Evolutionary conservation across 495 filamentous ascomycete species (phyloP).

Genomic region (Penicillium lagena): DNA sequence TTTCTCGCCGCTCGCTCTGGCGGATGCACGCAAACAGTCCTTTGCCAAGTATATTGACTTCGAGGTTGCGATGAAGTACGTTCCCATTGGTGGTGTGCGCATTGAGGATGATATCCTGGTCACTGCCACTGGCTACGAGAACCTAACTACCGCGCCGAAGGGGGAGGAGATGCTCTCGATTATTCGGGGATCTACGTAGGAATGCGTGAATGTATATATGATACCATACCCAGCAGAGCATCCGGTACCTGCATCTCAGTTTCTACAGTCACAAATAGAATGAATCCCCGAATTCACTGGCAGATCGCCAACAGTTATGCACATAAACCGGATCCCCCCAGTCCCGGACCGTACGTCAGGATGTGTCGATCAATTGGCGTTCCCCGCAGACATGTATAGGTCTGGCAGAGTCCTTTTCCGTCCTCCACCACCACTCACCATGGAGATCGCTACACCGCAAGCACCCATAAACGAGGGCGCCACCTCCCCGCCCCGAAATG

Average conservation of each 20-base stretch:
- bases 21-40: slow-evolving; percentile 61
- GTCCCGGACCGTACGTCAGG: background rate
- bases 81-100: slow-evolving; percentile 76
- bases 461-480: background rate
- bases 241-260: too few relatives aligned
- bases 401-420: background rate
- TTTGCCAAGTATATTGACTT: slow-evolving; percentile 69
- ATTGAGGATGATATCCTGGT: slow-evolving; percentile 91
- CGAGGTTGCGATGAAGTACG: slow-evolving; percentile 62
- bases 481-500: background rate
- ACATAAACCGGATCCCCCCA: background rate
- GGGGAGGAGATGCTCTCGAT: slow-evolving; percentile 61
- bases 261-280: background rate
- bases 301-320: background rate
- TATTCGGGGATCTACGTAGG: slow-evolving; percentile 31
- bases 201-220: background rate
- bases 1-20: slow-evolving; percentile 84
- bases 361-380: background rate
- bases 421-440: background rate
- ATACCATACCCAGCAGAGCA: too few relatives aligned
- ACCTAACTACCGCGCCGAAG: slow-evolving; percentile 78
- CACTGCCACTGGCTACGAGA: slow-evolving; percentile 70
- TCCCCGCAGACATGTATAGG: background rate
- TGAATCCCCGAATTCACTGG: background rate
- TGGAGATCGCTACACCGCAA: background rate